Evolutionary conservation across 306 rosid species (phyloP).

Genomic region (Carpinus viminea): DNA sequence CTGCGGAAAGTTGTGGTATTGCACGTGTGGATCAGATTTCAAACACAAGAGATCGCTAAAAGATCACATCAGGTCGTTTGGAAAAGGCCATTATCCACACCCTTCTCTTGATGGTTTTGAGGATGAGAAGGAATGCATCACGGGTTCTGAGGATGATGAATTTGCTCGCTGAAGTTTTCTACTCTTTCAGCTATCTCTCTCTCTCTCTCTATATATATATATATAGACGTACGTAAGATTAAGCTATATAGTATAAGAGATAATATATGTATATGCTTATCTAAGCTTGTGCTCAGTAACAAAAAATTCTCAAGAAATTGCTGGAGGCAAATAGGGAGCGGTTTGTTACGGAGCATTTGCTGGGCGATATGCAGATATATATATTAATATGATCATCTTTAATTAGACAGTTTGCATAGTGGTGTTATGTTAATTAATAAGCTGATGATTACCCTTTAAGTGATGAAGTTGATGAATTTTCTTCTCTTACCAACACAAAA

Average conservation of each 20-base stretch:
- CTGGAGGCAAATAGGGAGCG: conserved; percentile 42
- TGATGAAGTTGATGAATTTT: conserved; percentile 93
- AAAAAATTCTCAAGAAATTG: conserved; percentile 64
- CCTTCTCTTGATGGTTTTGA: conserved; percentile 55
- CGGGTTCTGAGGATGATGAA: conserved; percentile 64
- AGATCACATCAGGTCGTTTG: conserved; percentile 84
- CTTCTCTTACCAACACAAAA: conserved; percentile 40
- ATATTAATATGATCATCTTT: neutral
- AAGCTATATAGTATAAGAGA: neutral
- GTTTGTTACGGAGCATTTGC: conserved; percentile 78
- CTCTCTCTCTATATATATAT: too few relatives aligned
- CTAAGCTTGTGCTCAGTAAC: conserved; percentile 78
- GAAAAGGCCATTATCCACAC: conserved; percentile 63
- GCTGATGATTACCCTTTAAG: conserved; percentile 42
- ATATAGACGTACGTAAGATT: neutral
- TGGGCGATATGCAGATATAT: conserved; percentile 27
- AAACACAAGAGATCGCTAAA: conserved; percentile 94
- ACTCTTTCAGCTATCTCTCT: neutral
- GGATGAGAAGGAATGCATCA: conserved; percentile 68
- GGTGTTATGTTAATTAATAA: conserved; percentile 36
- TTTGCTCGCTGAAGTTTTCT: conserved; percentile 20
- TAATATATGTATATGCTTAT: neutral
- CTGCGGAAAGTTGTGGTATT: conserved; percentile 94
- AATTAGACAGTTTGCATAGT: conserved; percentile 27
- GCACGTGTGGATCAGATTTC: conserved; percentile 93